Percentiles rank a stretch among this genome's conserved stretches.
Conservation (phyloP, 2,329 filamentous ascomycete species). For the Fusarium protoensiforme region DNA sequence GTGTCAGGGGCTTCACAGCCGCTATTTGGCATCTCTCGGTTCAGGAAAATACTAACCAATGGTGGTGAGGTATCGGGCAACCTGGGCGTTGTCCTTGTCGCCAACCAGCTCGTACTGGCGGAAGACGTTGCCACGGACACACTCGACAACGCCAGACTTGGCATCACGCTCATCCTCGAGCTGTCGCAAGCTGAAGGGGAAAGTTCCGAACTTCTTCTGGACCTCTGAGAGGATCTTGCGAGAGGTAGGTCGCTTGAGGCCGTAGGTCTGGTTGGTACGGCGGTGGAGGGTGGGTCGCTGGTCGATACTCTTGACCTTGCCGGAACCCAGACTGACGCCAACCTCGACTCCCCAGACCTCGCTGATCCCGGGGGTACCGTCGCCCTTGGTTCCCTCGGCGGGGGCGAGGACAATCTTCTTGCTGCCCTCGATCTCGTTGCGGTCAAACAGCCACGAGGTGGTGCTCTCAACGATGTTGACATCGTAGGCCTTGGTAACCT, state of each 20-base stretch:
- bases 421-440: slow-evolving; percentile 95
- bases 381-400: slow-evolving; percentile 87
- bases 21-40: neutral
- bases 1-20: neutral
- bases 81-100: slow-evolving; percentile 88
- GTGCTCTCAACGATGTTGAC: slow-evolving; percentile 97
- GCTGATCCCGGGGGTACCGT: slow-evolving; percentile 86
- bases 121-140: slow-evolving; percentile 91
- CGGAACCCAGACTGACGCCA: slow-evolving; percentile 87
- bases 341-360: slow-evolving; percentile 99
- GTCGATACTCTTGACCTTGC: slow-evolving; percentile 93
- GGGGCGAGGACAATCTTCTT: slow-evolving; percentile 98
- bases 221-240: slow-evolving; percentile 93
- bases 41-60: slow-evolving; percentile 75
- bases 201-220: slow-evolving; percentile 95
- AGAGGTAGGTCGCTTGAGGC: slow-evolving; percentile 92
- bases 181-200: slow-evolving; percentile 97
- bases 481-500: slow-evolving; percentile 89
- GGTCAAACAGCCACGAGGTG: slow-evolving; percentile 95
- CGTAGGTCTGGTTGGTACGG: slow-evolving; percentile 90
- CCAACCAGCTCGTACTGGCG: slow-evolving; percentile 96
- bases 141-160: slow-evolving; percentile 96
- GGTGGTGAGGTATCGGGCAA: slow-evolving; percentile 89
- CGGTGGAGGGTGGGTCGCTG: slow-evolving; percentile 93
- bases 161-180: slow-evolving; percentile 95